Evolutionary conservation across 257 asterid species (phyloP), one percentile per base, ranked within the genome.

Genomic region (Galeopsis tetrahit): DNA sequence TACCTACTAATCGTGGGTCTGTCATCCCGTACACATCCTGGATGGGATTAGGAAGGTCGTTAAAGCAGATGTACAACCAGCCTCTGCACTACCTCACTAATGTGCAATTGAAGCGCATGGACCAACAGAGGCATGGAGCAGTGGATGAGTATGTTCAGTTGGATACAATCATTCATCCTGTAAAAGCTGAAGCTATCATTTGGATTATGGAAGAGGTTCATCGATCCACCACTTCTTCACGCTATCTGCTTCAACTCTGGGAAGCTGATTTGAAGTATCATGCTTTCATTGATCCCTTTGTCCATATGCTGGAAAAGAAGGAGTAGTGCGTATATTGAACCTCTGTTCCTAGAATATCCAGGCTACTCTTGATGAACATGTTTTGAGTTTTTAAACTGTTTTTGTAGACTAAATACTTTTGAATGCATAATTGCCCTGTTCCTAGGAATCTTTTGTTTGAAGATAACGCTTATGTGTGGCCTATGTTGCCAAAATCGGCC

Each of bases 11-110:
- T 6, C 84, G 84, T 4, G 83, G 87, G 75, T 77, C 90, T 0
- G 38, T 80, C 10, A 77, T 93, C 67, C 95, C 97, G n/a, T 90
- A 65, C 64, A 83, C 75, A 34, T 83, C 95, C 5, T 93, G 97
- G 97, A 75, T 51, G 2, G 97, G 85, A n/a, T 63, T 93, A 56
- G 96, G 88, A 57, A 68, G 46, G 43, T 87, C 97, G 10, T 76
- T 90, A 0, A 90, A 93, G 85, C 55, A 71, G 66, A 58, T 82
- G 3, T 88, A 93, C 40, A 75, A 69, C 32, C 97, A 90, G 80
- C 98, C 97, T 7, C 70, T 93, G 59, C 98, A 93, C 73, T 93
- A 88, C 82, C 89, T 87, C 61, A 93, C 98, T 35, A 93, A 90
- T 60, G 60, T 87, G 14, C 78, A 80, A 74, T 71, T 93, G 71